Evolutionary conservation across 2,329 filamentous ascomycete genomes (phyloP), one percentile per base, ranked within the genome.

Genomic region (Ceratocystis diversiconidia): DNA sequence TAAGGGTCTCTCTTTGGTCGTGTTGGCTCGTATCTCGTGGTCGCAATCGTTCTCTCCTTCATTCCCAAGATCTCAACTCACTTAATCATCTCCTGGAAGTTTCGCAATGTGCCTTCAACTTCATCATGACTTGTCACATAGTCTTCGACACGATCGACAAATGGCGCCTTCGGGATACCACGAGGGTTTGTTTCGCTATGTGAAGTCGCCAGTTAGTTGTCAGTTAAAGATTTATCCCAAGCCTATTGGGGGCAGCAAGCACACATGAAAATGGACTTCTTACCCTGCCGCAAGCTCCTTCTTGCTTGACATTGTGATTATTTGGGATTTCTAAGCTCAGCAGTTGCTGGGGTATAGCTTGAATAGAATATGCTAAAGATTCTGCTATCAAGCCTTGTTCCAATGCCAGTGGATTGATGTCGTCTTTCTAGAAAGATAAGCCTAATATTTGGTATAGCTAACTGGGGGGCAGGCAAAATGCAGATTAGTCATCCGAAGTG

Each of bases 1-100:
- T 30, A 12, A 22, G 15, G 19, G 59, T 44, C 28, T 5, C 32
- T 10, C 10, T 44, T 25, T 1, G 19, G 60, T 46, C 60, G 41
- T 62, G 19, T 19, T 30, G 6, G 22, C 15, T 28, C 8, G 17
- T 68, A 57, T 30, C 15, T 67, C 67, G 10, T 41, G 36, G 36
- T 41, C 10, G 36, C 10, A 12, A 41, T 41, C 10, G 36, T 17
- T 59, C 52, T 59, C 10, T n/a, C 28, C 52, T 59, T n/a, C 22
- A 32, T 59, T 12, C 17, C n/a, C 1, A 36, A 32, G 28, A 30
- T 8, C 5, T 30, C 28, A 32, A 77, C 82, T 75, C 81, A 94
- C 89, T 89, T 90, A 70, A 95, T 95, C 89, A 95, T 94, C 79
- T 95, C 90, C 74, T 92, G 89, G 74, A 95, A 95, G 74, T 82